Evolutionary conservation across 2,329 filamentous ascomycete species (phyloP).

Genomic region (Pseudofabraea citricarpa): DNA sequence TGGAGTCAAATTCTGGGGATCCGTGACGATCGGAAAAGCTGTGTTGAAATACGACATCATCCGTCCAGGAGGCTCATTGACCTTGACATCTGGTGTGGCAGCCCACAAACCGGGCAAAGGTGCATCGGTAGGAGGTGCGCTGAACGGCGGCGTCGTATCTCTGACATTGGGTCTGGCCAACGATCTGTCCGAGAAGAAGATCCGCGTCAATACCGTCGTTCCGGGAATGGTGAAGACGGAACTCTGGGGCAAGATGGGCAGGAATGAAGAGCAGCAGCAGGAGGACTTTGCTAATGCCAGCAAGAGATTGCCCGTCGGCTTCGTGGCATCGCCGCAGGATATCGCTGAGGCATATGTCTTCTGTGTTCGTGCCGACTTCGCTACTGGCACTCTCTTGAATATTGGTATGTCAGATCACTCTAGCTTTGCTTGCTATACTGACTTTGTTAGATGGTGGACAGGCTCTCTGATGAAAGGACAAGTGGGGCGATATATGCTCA

Average conservation of each 20-base stretch:
- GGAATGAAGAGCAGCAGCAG: constrained; percentile 23
- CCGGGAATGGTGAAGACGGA: constrained; percentile 50
- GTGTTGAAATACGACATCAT: constrained; percentile 33
- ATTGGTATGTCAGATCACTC: constrained; percentile 8
- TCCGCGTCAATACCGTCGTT: constrained; percentile 57
- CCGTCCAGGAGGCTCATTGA: constrained; percentile 31
- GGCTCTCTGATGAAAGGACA: not conserved
- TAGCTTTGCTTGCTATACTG: not conserved
- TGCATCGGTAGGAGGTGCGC: constrained; percentile 27
- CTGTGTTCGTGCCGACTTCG: constrained; percentile 33
- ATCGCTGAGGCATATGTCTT: constrained; percentile 38
- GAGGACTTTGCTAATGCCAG: constrained; percentile 11
- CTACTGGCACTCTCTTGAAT: constrained; percentile 24
- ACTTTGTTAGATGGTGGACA: not conserved
- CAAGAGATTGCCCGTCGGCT: constrained; percentile 21
- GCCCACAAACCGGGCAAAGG: constrained; percentile 32
- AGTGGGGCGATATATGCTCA: too few species aligned
- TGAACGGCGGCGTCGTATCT: constrained; percentile 41
- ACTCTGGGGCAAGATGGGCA: constrained; percentile 30
- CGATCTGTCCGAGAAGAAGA: constrained; percentile 48
- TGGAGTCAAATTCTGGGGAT: constrained; percentile 37
- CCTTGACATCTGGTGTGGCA: constrained; percentile 32
- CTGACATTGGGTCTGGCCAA: constrained; percentile 52
- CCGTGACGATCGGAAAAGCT: constrained; percentile 31
- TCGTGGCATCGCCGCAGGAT: constrained; percentile 30